These are phyloP conservation scores for Diplotaxis tenuifolia DNA, from an alignment of 345 rosid species.

Conservation along the genomic window DNA sequence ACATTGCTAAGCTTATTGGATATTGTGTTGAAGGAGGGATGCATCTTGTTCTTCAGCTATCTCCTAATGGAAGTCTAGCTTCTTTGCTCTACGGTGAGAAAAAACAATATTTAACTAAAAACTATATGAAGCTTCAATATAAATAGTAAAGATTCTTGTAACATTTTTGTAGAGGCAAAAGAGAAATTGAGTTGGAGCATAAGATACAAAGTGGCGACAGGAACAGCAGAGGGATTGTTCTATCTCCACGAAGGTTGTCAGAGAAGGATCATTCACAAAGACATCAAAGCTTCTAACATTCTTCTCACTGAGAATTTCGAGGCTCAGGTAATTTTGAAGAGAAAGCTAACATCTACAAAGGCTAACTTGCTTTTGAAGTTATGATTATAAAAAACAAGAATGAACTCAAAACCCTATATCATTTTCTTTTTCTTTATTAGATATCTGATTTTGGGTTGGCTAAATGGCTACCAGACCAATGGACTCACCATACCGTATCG, in stretches of 20 bases:
- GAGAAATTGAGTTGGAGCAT: constrained; percentile 61
- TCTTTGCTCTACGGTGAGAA: constrained; percentile 84
- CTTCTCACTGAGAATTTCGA: constrained; percentile 81
- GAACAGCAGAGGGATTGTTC: constrained; percentile 75
- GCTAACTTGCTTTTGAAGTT: neutral
- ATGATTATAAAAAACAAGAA: constrained; percentile 1
- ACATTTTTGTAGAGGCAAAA: constrained; percentile 46
- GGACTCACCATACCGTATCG: constrained; percentile 82
- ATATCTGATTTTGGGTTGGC: constrained; percentile 98
- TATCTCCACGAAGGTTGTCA: constrained; percentile 93
- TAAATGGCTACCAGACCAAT: constrained; percentile 90
- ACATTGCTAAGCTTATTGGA: constrained; percentile 80
- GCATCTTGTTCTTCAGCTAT: constrained; percentile 86
- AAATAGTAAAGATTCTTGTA: neutral
- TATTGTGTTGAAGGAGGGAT: constrained; percentile 94
- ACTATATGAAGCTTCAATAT: no score
- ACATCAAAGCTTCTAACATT: constrained; percentile 87
- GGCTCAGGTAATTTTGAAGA: constrained; percentile 54
- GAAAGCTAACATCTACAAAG: neutral
- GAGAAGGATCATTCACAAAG: constrained; percentile 91
- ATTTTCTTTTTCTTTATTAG: constrained; percentile 34
- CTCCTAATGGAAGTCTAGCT: constrained; percentile 84
- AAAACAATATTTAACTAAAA: no score
- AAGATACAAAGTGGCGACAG: constrained; percentile 70
- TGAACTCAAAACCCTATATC: neutral